phyloP scores from a whole-genome alignment of 192 early-diverging fungal genomes.

The Podila epicladia region DNA sequence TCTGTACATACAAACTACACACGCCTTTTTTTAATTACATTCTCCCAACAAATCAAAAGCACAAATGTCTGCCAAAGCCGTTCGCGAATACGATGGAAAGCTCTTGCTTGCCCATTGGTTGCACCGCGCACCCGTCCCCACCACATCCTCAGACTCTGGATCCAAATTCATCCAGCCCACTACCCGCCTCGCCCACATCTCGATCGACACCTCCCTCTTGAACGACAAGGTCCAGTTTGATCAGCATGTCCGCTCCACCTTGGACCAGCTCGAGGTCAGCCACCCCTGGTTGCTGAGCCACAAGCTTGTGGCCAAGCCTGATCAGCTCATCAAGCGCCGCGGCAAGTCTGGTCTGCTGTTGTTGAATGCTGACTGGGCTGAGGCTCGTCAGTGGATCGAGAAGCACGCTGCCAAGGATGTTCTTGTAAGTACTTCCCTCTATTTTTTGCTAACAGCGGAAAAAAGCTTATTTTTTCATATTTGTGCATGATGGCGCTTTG shows the following conservation, averaged over 20 bases:
- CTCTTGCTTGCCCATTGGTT: conserved; percentile 92
- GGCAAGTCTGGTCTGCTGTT: conserved; percentile 95
- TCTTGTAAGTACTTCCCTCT: conserved; percentile 64
- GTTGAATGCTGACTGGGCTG: conserved; percentile 90
- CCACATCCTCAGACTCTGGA: conserved; percentile 54
- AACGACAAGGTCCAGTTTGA: conserved; percentile 63
- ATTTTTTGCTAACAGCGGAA: neutral
- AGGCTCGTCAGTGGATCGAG: conserved; percentile 90
- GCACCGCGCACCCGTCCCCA: conserved; percentile 54
- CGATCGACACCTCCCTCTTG: conserved; percentile 72
- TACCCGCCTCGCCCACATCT: conserved; percentile 82
- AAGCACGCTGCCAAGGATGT: conserved; percentile 87
- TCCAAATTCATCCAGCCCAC: conserved; percentile 77
- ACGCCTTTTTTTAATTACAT: neutral
- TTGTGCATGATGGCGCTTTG: neutral
- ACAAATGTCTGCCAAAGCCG: conserved; percentile 89
- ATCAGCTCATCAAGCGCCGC: conserved; percentile 98
- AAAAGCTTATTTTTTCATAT: neutral
- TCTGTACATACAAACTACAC: neutral
- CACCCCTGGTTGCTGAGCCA: conserved; percentile 87
- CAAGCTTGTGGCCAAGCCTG: conserved; percentile 97
- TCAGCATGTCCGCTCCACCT: conserved; percentile 63
- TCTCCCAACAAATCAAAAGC: neutral
- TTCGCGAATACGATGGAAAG: conserved; percentile 99
- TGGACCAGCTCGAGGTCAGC: conserved; percentile 72